Evolutionary conservation across 345 rosid species (phyloP).

Genomic region (Salix koriyanagi): DNA sequence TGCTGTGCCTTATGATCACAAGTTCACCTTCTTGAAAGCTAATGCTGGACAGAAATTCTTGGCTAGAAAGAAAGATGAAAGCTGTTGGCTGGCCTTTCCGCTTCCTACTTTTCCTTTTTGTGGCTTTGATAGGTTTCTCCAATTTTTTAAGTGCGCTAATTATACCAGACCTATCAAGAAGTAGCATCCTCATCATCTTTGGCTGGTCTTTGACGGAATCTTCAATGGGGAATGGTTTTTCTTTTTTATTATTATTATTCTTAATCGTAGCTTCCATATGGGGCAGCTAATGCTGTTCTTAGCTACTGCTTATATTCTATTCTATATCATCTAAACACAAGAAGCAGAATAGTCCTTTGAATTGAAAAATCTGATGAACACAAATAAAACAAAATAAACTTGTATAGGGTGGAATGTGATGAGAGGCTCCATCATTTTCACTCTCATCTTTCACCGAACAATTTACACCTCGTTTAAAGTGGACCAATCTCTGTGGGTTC

Average conservation of each 20-base stretch:
- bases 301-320: constrained; percentile 18
- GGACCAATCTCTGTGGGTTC: constrained; percentile 31
- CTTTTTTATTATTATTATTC: neutral
- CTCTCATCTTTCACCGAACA: constrained; percentile 26
- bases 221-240: constrained; percentile 17
- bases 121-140: neutral
- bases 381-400: neutral
- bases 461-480: constrained; percentile 14
- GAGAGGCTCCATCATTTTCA: constrained; percentile 33
- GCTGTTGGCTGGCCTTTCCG: neutral
- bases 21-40: neutral
- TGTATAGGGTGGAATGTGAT: constrained; percentile 13
- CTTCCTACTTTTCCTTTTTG: neutral
- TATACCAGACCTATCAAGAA: constrained; percentile 6
- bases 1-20: neutral
- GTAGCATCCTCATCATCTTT: constrained; percentile 18
- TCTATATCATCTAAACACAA: constrained; percentile 1
- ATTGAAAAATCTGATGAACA: constrained; percentile 7
- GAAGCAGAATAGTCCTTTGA: neutral
- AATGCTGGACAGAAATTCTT: neutral
- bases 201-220: constrained; percentile 28
- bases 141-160: constrained; percentile 8
- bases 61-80: neutral
- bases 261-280: constrained; percentile 17
- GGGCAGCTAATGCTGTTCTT: constrained; percentile 7